These are phyloP conservation scores for Suhomyces pyralidae DNA, from an alignment of 805 yeast genomes.

Conservation along the genomic window DNA sequence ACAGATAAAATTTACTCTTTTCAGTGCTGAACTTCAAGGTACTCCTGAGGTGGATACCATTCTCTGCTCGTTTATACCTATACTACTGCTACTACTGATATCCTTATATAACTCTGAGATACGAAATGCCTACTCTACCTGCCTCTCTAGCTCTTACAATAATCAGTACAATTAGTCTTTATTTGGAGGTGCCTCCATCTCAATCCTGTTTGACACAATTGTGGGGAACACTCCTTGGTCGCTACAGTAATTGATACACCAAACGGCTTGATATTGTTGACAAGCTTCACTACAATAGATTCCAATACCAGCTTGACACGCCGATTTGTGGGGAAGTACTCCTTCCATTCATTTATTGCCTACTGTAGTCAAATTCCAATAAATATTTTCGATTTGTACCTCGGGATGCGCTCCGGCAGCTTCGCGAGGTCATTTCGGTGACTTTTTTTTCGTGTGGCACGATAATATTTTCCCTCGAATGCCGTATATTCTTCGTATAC, in stretches of 20 bases:
- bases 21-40: too few species aligned
- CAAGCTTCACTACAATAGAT: too few species aligned
- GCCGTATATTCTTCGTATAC: neutral
- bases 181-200: too few species aligned
- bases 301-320: neutral
- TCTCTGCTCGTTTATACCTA: too few species aligned
- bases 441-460: neutral
- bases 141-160: too few species aligned
- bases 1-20: too few species aligned
- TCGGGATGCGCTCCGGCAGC: neutral
- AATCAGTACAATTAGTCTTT: too few species aligned
- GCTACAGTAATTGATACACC: neutral
- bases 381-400: neutral
- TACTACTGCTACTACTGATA: too few species aligned
- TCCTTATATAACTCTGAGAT: too few species aligned
- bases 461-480: neutral
- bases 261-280: too few species aligned
- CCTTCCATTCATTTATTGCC: neutral
- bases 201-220: neutral
- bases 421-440: neutral
- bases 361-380: neutral
- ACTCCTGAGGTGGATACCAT: too few species aligned
- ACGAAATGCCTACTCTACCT: too few species aligned
- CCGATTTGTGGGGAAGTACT: neutral
- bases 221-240: neutral